Conservation (phyloP, 2,329 filamentous ascomycete species). For the Gyromitra esculenta region DNA sequence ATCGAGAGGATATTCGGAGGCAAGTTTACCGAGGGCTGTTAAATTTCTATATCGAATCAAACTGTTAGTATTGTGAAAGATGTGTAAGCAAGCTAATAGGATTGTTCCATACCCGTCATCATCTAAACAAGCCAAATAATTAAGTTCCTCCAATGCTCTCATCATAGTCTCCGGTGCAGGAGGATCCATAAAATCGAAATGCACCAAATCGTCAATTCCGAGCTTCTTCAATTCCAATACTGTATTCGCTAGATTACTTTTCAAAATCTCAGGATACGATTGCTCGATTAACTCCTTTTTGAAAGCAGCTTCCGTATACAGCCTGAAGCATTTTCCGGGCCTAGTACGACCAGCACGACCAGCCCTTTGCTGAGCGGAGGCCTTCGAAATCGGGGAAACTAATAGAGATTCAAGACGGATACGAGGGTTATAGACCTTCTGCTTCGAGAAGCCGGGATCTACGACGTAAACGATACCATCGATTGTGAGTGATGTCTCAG, state of each 20-base stretch:
- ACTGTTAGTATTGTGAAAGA: slow-evolving; percentile 15
- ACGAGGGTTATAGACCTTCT: slow-evolving; percentile 98
- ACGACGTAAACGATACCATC: slow-evolving; percentile 99
- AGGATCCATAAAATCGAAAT: slow-evolving; percentile 99
- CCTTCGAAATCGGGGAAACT: slow-evolving; percentile 98
- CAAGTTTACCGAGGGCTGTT: slow-evolving; percentile 82
- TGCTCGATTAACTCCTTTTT: slow-evolving; percentile 98
- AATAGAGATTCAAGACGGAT: slow-evolving; percentile 95
- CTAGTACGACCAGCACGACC: slow-evolving; percentile 99
- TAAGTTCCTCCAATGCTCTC: slow-evolving; percentile 95
- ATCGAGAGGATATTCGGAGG: slow-evolving; percentile 95
- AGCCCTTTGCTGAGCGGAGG: slow-evolving; percentile 94
- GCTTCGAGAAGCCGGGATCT: slow-evolving; percentile 99
- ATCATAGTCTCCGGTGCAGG: slow-evolving; percentile 98
- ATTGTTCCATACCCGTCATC: slow-evolving; percentile 74
- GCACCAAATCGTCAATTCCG: slow-evolving; percentile 91
- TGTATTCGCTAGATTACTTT: slow-evolving; percentile 93
- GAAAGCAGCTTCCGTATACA: slow-evolving; percentile 95
- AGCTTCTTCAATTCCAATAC: slow-evolving; percentile 98
- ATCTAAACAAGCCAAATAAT: slow-evolving; percentile 94
- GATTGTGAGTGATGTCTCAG: slow-evolving; percentile 95
- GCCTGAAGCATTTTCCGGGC: slow-evolving; percentile 95
- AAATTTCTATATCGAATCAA: slow-evolving; percentile 67
- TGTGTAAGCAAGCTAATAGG: slow-evolving; percentile 1
- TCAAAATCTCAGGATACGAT: slow-evolving; percentile 93